Evolutionary conservation across 345 rosid species (phyloP), one percentile per base, ranked within the genome.

Genomic region (Dovyalis caffra): DNA sequence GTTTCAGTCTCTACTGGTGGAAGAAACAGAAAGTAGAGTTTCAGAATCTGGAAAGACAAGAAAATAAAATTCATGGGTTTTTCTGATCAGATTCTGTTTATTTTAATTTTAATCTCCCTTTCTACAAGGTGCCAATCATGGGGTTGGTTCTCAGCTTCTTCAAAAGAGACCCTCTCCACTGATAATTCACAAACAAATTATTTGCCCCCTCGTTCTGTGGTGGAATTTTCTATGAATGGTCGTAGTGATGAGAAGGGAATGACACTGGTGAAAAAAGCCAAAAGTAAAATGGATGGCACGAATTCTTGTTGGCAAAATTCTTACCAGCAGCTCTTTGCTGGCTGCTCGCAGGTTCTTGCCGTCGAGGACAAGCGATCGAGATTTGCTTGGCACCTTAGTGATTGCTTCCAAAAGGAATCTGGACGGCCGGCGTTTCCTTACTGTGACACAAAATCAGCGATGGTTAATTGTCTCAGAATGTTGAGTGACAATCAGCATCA

Each of bases 361-460:
- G 70, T 75, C 1, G 94, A 91, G 74, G 97, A 95, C 81, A 89
- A 83, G 47, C 73, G 95, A 47, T 79, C 87, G 20, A 73, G 97
- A 35, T 92, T 95, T 40, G 97, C 97, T 66, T 95, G 97, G 97
- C 81, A 85, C 69, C 83, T 92, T 9, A 89, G 89, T 1, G 95
- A 92, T 71, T 95, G 99, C 81, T 95, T 91, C 38, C 86, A 90
- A 8, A 87, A 72, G 60, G 91, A 89, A 56, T 90, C 97, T 0
- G 95, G 94, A 8, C 73, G 94, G 72, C 65, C 77, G 0, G 69
- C 85, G 74, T 88, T 90, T 37, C 95, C 99, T 0, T 45, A 28
- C 1, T 92, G 99, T 26, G 83, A 81, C 15, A 61, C 68, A 14
- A 72, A 83, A 7, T 73, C 86, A 38, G 47, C 86, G 9, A 91